Percentiles rank a stretch among this genome's conserved stretches.
phyloP scores from a whole-genome alignment of 2,329 filamentous ascomycete species.

The Aspergillus tamarii region DNA sequence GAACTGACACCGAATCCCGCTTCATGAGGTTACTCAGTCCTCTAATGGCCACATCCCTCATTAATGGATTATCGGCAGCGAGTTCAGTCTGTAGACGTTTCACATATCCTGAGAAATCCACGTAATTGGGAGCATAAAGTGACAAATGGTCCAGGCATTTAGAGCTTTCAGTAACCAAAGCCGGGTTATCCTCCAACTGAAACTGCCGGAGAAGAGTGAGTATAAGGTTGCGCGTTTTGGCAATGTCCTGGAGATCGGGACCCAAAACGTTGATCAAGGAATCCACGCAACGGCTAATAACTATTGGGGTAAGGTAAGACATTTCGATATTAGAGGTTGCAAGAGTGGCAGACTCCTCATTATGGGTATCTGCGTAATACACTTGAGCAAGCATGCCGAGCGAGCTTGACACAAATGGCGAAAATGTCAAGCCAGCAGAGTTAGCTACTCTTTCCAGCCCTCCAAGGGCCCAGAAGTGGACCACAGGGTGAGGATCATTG shows the following conservation, averaged over 20 bases:
- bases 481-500: conserved; percentile 90
- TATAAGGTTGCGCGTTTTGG: conserved; percentile 89
- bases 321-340: conserved; percentile 90
- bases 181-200: conserved; percentile 70
- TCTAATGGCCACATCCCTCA: conserved; percentile 81
- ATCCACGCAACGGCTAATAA: conserved; percentile 85
- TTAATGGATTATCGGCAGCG: conserved; percentile 66
- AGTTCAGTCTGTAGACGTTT: conserved; percentile 78
- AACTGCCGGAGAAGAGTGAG: conserved; percentile 84
- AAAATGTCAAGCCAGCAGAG: conserved; percentile 89
- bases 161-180: conserved; percentile 75
- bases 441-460: conserved; percentile 85
- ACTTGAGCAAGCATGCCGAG: conserved; percentile 93
- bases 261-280: conserved; percentile 96
- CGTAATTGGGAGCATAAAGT: conserved; percentile 84
- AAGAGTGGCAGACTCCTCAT: conserved; percentile 76
- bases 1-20: conserved; percentile 79
- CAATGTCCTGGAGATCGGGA: conserved; percentile 89
- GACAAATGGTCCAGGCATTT: conserved; percentile 88
- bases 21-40: conserved; percentile 96
- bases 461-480: conserved; percentile 96
- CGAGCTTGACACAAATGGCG: conserved; percentile 84
- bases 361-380: conserved; percentile 89
- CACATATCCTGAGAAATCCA: conserved; percentile 84
- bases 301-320: conserved; percentile 78